A percentile compares a stretch with the other conserved stretches of the same genome.
Evolutionary conservation across 2,329 filamentous ascomycete genomes (phyloP).

Genomic region (Microdochium trichocladiopsis): DNA sequence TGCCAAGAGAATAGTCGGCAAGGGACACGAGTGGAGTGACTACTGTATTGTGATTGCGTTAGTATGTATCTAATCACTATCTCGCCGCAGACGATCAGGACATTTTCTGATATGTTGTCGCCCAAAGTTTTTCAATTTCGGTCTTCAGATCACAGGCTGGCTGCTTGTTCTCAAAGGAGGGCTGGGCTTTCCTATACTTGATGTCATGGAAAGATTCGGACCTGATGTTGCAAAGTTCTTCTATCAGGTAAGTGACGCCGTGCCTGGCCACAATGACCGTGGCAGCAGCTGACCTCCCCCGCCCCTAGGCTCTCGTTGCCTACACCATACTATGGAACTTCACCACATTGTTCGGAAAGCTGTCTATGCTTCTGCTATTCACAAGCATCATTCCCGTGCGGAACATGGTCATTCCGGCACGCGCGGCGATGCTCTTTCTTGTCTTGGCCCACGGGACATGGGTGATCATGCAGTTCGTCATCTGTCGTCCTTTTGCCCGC

Average conservation of each 20-base stretch:
- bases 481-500: slow-evolving; percentile 2
- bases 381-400: slow-evolving; percentile 4
- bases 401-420: slow-evolving; percentile 1
- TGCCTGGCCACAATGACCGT: background rate
- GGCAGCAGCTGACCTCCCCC: background rate
- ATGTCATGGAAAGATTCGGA: slow-evolving; percentile 1
- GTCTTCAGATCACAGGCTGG: slow-evolving; percentile 1
- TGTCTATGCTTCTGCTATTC: slow-evolving; percentile 5
- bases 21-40: slow-evolving; percentile 2
- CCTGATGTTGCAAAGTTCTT: slow-evolving; percentile 1
- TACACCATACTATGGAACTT: slow-evolving; percentile 4
- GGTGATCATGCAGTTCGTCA: slow-evolving; percentile 2
- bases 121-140: slow-evolving; percentile 2
- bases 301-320: slow-evolving; percentile 1
- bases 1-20: slow-evolving; percentile 1
- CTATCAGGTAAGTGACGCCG: slow-evolving; percentile 2
- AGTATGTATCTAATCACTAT: background rate
- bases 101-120: background rate
- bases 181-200: slow-evolving; percentile 1
- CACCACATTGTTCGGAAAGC: slow-evolving; percentile 2
- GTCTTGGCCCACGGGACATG: background rate
- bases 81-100: no score
- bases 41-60: slow-evolving; percentile 2
- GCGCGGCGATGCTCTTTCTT: slow-evolving; percentile 1
- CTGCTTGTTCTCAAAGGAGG: slow-evolving; percentile 5